These are phyloP conservation scores for Eucalyptus cloeziana DNA, from an alignment of 345 rosid genomes.

Conservation along the genomic window DNA sequence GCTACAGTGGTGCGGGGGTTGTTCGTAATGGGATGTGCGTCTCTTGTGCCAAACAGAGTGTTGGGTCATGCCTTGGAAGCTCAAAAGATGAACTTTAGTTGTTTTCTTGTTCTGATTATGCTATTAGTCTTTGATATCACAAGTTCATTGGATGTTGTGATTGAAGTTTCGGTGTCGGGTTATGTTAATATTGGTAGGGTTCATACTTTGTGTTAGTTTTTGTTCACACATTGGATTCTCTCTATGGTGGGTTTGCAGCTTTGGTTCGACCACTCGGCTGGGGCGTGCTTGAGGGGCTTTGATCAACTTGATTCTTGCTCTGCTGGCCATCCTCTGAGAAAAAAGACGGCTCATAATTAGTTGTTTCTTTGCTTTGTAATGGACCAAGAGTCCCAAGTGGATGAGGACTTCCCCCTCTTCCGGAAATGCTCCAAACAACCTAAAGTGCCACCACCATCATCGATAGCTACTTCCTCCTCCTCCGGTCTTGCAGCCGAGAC, in stretches of 20 bases:
- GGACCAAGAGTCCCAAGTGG: constrained; percentile 1
- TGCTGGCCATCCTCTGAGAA: not conserved
- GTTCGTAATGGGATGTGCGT: not conserved
- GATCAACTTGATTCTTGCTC: not conserved
- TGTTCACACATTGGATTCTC: not conserved
- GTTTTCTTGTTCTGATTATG: not conserved
- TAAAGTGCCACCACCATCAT: not conserved
- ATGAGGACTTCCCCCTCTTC: constrained; percentile 1
- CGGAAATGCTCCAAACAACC: not conserved
- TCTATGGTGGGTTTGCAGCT: not conserved
- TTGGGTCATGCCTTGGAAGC: not conserved
- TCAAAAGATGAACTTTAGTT: not conserved
- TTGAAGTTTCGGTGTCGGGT: not conserved
- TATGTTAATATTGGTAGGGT: not conserved
- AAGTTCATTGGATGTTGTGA: not conserved
- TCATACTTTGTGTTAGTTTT: not conserved
- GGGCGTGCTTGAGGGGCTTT: not conserved
- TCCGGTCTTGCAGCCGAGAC: not conserved
- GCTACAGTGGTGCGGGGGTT: not conserved
- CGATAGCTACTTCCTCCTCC: not conserved
- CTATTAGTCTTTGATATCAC: too few relatives aligned
- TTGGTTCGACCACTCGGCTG: not conserved
- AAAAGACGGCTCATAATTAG: not conserved
- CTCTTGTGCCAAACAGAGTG: not conserved
- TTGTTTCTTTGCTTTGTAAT: not conserved